Evolutionary conservation across 192 early-diverging fungal species (phyloP).

Genomic region (Funneliformis geosporum): DNA sequence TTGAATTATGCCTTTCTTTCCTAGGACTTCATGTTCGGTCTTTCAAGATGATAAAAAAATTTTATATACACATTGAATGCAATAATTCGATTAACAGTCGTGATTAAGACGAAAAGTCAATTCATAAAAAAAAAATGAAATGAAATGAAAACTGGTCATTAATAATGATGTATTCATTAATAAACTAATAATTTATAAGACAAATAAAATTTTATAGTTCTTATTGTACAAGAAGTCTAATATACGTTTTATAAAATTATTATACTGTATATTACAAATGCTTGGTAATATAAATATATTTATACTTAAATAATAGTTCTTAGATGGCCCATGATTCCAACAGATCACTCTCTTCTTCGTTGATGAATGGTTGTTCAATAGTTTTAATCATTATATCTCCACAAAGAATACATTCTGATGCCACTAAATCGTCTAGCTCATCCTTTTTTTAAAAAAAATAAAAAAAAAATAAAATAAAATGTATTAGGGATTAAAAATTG

Average conservation of each 20-base stretch:
- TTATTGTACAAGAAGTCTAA: no score
- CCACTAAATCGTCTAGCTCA: conserved; percentile 49
- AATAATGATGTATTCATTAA: no score
- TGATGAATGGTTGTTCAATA: conserved; percentile 80
- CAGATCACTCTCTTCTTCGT: conserved; percentile 51
- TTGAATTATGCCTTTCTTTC: no score
- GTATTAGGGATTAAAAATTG: neutral
- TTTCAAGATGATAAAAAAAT: no score
- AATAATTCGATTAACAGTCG: no score
- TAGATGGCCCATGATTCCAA: conserved; percentile 69
- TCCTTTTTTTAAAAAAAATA: conserved; percentile 34
- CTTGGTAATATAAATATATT: neutral
- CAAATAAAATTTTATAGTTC: no score
- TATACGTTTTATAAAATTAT: neutral
- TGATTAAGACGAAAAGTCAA: no score
- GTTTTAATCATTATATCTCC: conserved; percentile 94
- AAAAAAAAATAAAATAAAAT: neutral
- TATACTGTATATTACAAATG: neutral
- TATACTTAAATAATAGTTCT: conserved; percentile 2
- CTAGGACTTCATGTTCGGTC: no score
- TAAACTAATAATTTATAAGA: no score
- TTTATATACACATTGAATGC: no score
- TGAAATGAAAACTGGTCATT: no score
- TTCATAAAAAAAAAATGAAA: no score
- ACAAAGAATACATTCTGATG: conserved; percentile 89